A percentile compares a stretch with the other conserved stretches of the same genome.
These are phyloP conservation scores for Hypocreales sp. DNA, from an alignment of 2,329 filamentous ascomycete genomes.

Conservation along the genomic window DNA sequence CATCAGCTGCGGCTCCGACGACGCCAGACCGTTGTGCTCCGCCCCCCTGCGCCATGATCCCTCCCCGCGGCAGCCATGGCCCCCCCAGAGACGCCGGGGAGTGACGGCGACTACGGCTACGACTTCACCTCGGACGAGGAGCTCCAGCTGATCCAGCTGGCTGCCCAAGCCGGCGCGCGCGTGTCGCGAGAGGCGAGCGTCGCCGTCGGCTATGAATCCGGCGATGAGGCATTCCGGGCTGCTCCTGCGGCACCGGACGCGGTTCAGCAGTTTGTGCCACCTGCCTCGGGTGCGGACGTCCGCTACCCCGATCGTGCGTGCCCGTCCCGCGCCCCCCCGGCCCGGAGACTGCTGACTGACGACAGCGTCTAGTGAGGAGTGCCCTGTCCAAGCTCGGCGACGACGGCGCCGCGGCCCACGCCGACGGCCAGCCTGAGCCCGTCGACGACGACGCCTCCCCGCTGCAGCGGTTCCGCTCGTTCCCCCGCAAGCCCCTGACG, in stretches of 20 bases:
- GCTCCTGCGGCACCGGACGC: no score
- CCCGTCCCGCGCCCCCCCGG: background rate
- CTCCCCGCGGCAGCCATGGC: slow-evolving; percentile 3
- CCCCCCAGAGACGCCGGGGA: slow-evolving; percentile 9
- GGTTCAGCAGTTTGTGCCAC: no score
- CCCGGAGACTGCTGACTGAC: slow-evolving; percentile 39
- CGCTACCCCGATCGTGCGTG: slow-evolving; percentile 38
- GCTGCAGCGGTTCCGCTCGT: slow-evolving; percentile 62
- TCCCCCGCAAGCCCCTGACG: slow-evolving; percentile 62
- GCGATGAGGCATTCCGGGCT: background rate
- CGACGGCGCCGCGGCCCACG: slow-evolving; percentile 2
- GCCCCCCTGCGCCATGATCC: background rate
- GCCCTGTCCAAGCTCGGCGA: slow-evolving; percentile 15
- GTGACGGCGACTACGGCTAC: slow-evolving; percentile 29
- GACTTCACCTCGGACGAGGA: slow-evolving; percentile 32
- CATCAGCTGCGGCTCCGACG: no score
- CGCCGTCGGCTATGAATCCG: no score
- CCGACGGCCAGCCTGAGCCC: background rate
- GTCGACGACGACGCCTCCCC: slow-evolving; percentile 33
- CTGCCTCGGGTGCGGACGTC: slow-evolving; percentile 15
- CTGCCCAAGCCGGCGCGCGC: slow-evolving; percentile 6
- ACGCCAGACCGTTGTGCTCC: background rate
- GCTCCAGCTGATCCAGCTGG: slow-evolving; percentile 19
- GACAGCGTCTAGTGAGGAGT: slow-evolving; percentile 44
- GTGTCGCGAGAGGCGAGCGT: background rate